These are phyloP conservation scores for Colletotrichum costaricense DNA, from an alignment of 2,329 filamentous ascomycete species.

Conservation along the genomic window DNA sequence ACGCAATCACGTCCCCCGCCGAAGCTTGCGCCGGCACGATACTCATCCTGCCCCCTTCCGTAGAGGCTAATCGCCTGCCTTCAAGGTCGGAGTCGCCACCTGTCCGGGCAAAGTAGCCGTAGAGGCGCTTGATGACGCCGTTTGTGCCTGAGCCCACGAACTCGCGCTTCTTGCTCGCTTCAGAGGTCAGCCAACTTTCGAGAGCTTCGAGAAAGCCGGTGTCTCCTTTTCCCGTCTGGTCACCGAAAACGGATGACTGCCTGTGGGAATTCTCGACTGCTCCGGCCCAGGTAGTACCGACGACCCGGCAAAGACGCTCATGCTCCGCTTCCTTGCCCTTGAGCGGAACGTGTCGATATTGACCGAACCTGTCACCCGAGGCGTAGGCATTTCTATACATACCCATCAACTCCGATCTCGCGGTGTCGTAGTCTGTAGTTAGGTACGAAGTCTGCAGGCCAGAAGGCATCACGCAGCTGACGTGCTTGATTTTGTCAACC, in stretches of 20 bases:
- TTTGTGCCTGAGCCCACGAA: not conserved
- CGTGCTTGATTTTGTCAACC: not conserved
- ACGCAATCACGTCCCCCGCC: not conserved
- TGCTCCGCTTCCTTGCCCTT: not conserved
- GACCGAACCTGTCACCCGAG: constrained; percentile 2
- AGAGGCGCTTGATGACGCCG: not conserved
- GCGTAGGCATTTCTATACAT: not conserved
- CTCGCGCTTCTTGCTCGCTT: not conserved
- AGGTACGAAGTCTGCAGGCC: not conserved
- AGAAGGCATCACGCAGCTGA: not conserved
- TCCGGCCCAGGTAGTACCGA: not conserved
- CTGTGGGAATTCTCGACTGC: not conserved
- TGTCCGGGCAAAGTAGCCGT: not conserved
- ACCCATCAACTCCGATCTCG: not conserved
- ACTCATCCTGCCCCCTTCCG: not conserved
- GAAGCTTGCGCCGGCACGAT: not conserved
- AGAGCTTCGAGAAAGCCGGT: not conserved
- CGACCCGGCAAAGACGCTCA: not conserved
- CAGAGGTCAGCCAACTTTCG: not conserved
- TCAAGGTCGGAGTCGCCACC: not conserved
- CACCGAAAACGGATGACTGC: too few relatives aligned
- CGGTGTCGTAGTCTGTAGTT: not conserved
- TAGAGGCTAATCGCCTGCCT: not conserved
- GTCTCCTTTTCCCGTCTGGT: not conserved
- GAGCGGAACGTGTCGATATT: constrained; percentile 3